These are phyloP conservation scores for Hebeloma cylindrosporum DNA, from an alignment of 768 basidiomycete species.

Conservation along the genomic window DNA sequence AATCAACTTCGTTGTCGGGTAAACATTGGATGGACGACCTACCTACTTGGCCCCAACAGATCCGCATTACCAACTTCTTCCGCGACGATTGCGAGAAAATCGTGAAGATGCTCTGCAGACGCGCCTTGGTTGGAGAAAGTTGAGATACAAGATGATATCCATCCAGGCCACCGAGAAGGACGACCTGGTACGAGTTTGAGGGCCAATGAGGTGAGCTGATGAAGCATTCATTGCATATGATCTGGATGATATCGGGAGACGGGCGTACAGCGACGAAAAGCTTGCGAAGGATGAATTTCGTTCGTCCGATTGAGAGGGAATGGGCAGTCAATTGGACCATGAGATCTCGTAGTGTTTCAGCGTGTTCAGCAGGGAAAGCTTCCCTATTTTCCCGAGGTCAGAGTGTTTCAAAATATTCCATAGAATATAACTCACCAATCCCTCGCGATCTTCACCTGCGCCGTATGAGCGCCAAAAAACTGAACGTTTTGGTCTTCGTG, in stretches of 20 bases:
- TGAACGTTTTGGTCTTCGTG: slow-evolving; percentile 80
- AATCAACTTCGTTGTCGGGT: neutral
- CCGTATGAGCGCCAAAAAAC: slow-evolving; percentile 93
- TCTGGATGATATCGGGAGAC: slow-evolving; percentile 11
- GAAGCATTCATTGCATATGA: neutral
- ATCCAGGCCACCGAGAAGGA: slow-evolving; percentile 69
- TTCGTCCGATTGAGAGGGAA: slow-evolving; percentile 56
- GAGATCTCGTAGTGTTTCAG: slow-evolving; percentile 57
- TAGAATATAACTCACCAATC: slow-evolving; percentile 66
- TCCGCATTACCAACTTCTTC: slow-evolving; percentile 81
- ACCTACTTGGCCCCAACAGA: slow-evolving; percentile 73
- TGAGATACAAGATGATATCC: slow-evolving; percentile 67
- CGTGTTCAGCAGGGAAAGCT: slow-evolving; percentile 64
- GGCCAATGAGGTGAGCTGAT: slow-evolving; percentile 68
- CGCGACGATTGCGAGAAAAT: slow-evolving; percentile 80
- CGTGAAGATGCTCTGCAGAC: slow-evolving; percentile 59
- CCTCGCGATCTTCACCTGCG: slow-evolving; percentile 89
- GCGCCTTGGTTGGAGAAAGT: slow-evolving; percentile 62
- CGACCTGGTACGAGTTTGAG: slow-evolving; percentile 63
- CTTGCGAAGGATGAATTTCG: slow-evolving; percentile 79
- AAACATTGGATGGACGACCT: slow-evolving; percentile 29
- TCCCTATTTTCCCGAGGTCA: no score
- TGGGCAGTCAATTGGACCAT: slow-evolving; percentile 70
- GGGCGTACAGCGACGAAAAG: slow-evolving; percentile 79
- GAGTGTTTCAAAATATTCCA: no score